A percentile compares a stretch with the other conserved stretches of the same genome.
Conservation (phyloP, 2,329 filamentous ascomycete genomes). For the Triangularia setosa region DNA sequence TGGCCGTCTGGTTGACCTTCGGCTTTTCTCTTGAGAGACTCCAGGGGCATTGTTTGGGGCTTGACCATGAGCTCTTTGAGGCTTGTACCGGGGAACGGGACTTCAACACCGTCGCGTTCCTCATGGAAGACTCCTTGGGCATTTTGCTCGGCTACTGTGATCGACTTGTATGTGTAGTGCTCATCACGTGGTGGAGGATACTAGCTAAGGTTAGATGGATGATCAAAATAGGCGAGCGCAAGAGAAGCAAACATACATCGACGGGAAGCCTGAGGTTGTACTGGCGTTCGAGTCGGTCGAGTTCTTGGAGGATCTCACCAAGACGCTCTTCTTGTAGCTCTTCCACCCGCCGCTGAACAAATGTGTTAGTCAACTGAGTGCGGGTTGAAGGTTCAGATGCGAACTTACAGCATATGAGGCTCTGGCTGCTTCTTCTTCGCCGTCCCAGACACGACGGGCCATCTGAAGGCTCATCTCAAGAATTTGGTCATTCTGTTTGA, state of each 20-base stretch:
- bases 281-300: conserved; percentile 44
- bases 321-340: conserved; percentile 42
- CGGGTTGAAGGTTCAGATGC: not conserved
- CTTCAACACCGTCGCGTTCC: conserved; percentile 39
- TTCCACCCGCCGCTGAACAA: conserved; percentile 16
- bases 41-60: conserved; percentile 29
- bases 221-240: conserved; percentile 11
- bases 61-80: conserved; percentile 33
- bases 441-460: conserved; percentile 24
- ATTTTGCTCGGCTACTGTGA: conserved; percentile 42
- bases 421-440: conserved; percentile 20
- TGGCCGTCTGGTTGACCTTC: conserved; percentile 48
- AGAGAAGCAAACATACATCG: conserved; percentile 41
- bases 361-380: not conserved
- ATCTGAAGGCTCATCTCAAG: conserved; percentile 22
- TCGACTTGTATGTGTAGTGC: conserved; percentile 43
- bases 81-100: conserved; percentile 42
- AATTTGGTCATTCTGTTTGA: conserved; percentile 25
- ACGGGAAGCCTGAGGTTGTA: conserved; percentile 42
- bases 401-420: conserved; percentile 26
- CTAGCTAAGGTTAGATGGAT: conserved; percentile 17
- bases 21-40: conserved; percentile 48
- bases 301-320: conserved; percentile 43
- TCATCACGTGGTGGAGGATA: conserved; percentile 31
- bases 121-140: conserved; percentile 41